Evolutionary conservation across 352 stramenopile genomes (phyloP).

Genomic region (Phytophthora meadii): DNA sequence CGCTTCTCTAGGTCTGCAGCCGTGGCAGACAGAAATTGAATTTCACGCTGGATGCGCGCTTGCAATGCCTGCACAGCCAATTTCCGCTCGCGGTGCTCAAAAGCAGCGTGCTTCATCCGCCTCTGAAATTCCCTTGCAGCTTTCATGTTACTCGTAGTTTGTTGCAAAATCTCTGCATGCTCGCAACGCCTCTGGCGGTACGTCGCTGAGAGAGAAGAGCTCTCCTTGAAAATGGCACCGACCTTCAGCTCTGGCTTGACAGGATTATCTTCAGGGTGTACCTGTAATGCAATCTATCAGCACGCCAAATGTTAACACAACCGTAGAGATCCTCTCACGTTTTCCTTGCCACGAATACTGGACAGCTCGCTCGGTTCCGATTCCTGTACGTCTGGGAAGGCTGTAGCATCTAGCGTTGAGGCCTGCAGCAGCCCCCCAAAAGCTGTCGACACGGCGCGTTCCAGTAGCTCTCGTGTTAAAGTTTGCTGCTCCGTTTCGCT

Average conservation of each 20-base stretch:
- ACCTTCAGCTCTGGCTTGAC: slow-evolving; percentile 26
- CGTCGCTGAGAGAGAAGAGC: slow-evolving; percentile 21
- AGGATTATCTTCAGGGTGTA: slow-evolving; percentile 3
- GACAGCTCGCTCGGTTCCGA: slow-evolving; percentile 32
- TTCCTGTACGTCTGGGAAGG: slow-evolving; percentile 24
- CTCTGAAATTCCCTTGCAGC: slow-evolving; percentile 42
- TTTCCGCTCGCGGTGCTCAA: slow-evolving; percentile 67
- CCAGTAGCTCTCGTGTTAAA: slow-evolving; percentile 57
- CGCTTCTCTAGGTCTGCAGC: slow-evolving; percentile 51
- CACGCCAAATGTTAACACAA: not conserved
- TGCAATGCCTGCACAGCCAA: slow-evolving; percentile 63
- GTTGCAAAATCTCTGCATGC: slow-evolving; percentile 26
- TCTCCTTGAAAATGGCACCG: slow-evolving; percentile 11
- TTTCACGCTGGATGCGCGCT: slow-evolving; percentile 56
- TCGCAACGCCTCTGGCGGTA: slow-evolving; percentile 27
- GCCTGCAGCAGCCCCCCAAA: slow-evolving; percentile 40
- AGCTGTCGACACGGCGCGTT: slow-evolving; percentile 62
- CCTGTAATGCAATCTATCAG: not conserved
- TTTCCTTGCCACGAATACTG: slow-evolving; percentile 32
- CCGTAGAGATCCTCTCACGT: slow-evolving; percentile 12
- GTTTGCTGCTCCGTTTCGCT: slow-evolving; percentile 27
- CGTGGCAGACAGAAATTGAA: slow-evolving; percentile 62
- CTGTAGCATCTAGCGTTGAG: slow-evolving; percentile 25
- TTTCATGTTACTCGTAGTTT: slow-evolving; percentile 5
- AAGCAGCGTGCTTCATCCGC: slow-evolving; percentile 39